Base-by-base conservation (phyloP, 106 monocot species). In the Apostasia ramifera region DNA sequence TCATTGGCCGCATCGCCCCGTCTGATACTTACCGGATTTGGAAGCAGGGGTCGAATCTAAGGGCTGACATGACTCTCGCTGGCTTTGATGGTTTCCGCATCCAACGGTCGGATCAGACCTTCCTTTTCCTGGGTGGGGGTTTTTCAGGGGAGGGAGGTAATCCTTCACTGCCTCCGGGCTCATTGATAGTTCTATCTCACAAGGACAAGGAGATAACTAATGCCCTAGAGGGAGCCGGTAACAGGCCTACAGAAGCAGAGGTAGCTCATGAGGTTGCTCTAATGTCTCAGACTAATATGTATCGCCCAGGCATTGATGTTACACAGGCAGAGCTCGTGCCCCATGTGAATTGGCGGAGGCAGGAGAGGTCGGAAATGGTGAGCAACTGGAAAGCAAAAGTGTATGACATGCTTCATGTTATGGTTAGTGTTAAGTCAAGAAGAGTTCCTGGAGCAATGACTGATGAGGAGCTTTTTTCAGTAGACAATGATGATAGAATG, bases 261-360 rank as follows among this genome's bases (percentile, higher is more conserved):
- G 97, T 92, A 4, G 86, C 85, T 14, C 89, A 85, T 66, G 92
- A 98, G 71, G 97, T 98, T n/a, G 76, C 97, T 0, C 69, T 98
- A 71, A 98, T 98, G 97, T 86, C 97, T 1, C 88, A 87, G 75
- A 97, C 92, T 0, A 92, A 98, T 58, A 92, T 98, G 92, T 90
- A 98, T 54, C 79, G 97, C 1, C 97, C 95, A 0, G 92, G 92
- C 13, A 98, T 98, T 64, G 97, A 98, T 51, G 97, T 97, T 1
- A 92, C 92, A 1, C 85, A 98, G 76, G 92, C 97, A 0, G 97
- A 98, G 71, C 77, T 92, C 38, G 81, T 90, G 3, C 74, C 97
- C 2, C 97, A 98, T 66, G 66, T 92, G 74, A 98, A 98, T 63
- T 98, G 97, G 97, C 71, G 97, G 59, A 63, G 97, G 15, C 92